Percentiles rank a stretch among this genome's conserved stretches.
phyloP scores from a whole-genome alignment of 208 protist species.

The Giardia muris region DNA sequence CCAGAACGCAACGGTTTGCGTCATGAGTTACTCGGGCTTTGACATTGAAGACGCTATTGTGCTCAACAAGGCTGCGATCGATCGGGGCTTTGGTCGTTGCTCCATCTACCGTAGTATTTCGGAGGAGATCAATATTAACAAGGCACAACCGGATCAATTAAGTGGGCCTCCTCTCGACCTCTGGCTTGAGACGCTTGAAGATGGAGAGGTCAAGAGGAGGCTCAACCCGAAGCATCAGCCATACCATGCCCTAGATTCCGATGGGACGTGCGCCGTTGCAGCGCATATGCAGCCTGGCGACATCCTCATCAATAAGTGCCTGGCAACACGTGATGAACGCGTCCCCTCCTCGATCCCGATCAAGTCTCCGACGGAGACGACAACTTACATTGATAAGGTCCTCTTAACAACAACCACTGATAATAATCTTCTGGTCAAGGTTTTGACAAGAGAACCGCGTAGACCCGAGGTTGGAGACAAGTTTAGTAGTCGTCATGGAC shows the following conservation, averaged over 20 bases:
- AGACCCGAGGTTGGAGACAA: slow-evolving; percentile 87
- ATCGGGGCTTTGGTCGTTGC: slow-evolving; percentile 65
- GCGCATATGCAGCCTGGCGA: slow-evolving; percentile 23
- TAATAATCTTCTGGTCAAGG: slow-evolving; percentile 23
- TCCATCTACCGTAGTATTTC: not conserved
- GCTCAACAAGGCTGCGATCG: slow-evolving; percentile 82
- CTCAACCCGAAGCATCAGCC: not conserved
- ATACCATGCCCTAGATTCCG: slow-evolving; percentile 32
- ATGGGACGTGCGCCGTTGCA: slow-evolving; percentile 18
- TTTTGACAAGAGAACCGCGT: slow-evolving; percentile 10
- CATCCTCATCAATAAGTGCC: slow-evolving; percentile 29
- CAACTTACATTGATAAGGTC: not conserved
- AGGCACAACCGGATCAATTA: not conserved
- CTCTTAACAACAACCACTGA: slow-evolving; percentile 15
- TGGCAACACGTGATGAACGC: not conserved
- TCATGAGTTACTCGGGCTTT: slow-evolving; percentile 97
- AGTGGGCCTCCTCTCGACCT: not conserved
- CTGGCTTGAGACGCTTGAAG: too few relatives aligned
- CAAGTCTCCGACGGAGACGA: not conserved
- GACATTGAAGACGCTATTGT: slow-evolving; percentile 99
- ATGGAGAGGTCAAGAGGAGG: not conserved
- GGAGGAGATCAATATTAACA: not conserved
- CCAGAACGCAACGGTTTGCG: slow-evolving; percentile 94
- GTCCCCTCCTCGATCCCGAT: not conserved
- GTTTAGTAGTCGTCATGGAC: slow-evolving; percentile 94